Conservation (phyloP, 2,329 filamentous ascomycete species). For the Aspergillus novofumigatus region DNA sequence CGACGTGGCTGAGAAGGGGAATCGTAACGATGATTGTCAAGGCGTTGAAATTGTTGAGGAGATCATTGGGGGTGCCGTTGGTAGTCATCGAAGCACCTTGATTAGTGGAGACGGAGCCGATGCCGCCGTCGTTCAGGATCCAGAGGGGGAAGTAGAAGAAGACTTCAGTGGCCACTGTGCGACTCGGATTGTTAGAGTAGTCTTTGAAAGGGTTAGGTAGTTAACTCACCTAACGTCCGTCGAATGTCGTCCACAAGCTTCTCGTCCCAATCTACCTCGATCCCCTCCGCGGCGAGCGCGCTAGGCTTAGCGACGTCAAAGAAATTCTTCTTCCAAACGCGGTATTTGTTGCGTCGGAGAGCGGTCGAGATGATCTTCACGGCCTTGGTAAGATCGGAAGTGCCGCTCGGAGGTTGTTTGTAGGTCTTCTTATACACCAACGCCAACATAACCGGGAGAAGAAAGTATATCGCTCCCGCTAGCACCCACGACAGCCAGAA, state of each 20-base stretch:
- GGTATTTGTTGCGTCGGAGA: conserved; percentile 30
- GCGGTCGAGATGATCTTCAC: conserved; percentile 32
- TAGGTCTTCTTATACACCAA: conserved; percentile 32
- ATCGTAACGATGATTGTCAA: conserved; percentile 46
- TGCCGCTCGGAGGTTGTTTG: conserved; percentile 28
- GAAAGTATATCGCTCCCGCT: conserved; percentile 30
- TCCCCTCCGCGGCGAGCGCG: conserved; percentile 24
- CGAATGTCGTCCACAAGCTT: conserved; percentile 34
- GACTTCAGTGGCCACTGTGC: conserved; percentile 28
- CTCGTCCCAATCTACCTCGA: conserved; percentile 30
- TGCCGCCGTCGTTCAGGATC: conserved; percentile 42
- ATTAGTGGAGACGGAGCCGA: conserved; percentile 48
- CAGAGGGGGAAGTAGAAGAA: conserved; percentile 40
- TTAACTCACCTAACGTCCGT: conserved; percentile 22
- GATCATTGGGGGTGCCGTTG: conserved; percentile 49
- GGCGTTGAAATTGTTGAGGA: conserved; percentile 50
- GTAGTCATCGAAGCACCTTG: conserved; percentile 48
- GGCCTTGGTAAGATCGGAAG: conserved; percentile 28
- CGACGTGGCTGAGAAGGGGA: conserved; percentile 46
- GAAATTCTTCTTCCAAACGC: conserved; percentile 30
- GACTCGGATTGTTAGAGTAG: neutral
- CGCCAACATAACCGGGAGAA: conserved; percentile 31
- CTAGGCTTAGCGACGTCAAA: conserved; percentile 34
- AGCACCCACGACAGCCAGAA: conserved; percentile 36
- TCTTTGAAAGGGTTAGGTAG: neutral